Evolutionary conservation across 768 basidiomycete genomes (phyloP), one percentile per base, ranked within the genome.

Genomic region (Boletus rubroflammeus): DNA sequence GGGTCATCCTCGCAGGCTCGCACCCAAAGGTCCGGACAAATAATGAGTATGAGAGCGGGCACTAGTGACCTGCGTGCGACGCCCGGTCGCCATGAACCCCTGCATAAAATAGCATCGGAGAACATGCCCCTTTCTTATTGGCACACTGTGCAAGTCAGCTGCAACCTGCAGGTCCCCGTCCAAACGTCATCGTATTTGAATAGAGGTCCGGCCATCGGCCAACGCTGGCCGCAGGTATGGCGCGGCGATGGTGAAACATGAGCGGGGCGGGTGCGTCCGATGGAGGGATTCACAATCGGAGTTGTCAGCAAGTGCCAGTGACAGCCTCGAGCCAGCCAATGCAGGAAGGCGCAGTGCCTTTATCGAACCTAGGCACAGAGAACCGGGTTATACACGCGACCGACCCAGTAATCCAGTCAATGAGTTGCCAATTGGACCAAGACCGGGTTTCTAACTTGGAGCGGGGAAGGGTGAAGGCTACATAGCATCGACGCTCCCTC

Each of bases 31-130:
- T 39, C 6, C 14, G 5, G 28, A 49, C 23, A 13, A 28, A 11
- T 3, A 6, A 21, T 1, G 8, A 21, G 14, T 35, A 23, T 8
- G 19, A 19, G n/a, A 43, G 19, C 53, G 62, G 62, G 14, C 49
- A 49, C 35, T 1, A 43, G 46, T 43, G 54, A 46, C 62, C 62
- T 53, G 26, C 49, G 55, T 63, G 62, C 31, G 58, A 59, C 17
- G 28, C 38, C 7, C 7, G 38, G 26, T 15, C 21, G 2, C n/a
- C 26, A n/a, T 28, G 23, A 23, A 26, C 21, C 15, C 28, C 4
- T 29, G 29, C 28, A 31, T 25, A 26, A 2, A 13, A 34, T n/a
- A 19, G 2, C 3, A 34, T 17, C 19, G 26, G 26, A 6, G 29
- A 29, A 11, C 5, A 15, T 15, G 6, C n/a, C 26, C 42, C 9